Base-by-base conservation (phyloP, 768 basidiomycete genomes). In the Nidula microcarpa region DNA sequence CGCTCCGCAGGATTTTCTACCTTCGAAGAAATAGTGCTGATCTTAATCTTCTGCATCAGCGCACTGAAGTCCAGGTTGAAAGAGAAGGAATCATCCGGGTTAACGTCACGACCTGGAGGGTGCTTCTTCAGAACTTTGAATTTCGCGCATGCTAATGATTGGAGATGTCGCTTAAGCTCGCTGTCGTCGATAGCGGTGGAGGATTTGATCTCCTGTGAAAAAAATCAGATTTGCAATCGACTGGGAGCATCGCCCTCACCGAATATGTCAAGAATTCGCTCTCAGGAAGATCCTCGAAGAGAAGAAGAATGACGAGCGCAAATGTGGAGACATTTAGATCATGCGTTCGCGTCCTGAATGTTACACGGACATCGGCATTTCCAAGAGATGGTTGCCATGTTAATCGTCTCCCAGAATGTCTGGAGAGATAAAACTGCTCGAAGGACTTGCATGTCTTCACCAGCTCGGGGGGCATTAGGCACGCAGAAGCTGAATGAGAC, bases 141-240 rank as follows among this genome's bases (percentile, higher is more conserved):
- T 66, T 94, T 98, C 8, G 90, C 94, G 64, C 96, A 98, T 0
- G 97, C 95, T 18, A 99, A 78, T 0, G 96, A 94, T 65, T 99
- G 97, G 2, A 99, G 79, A 59, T 94, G 89, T n/a, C 97, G 87
- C 63, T 88, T 85, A 2, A 98, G 78, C 53, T 98, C 95, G 0
- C 56, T 55, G 16, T 93, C 85, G 0, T 84, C 81, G 52, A 98
- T 89, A 13, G 70, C 64, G 0, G 94, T 94, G 4, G 87, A 80
- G 7, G 79, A 66, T 67, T 85, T 84, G 61, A 99, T 90, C 57
- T 98, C 93, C 96, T 98, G 56, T 9, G 43, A 14, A n/a, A 46
- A 23, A 1, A 23, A 23, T 23, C 23, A 23, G 23, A 23, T 23
- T 23, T 23, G 23, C 1, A 23, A 23, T 23, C 23, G 23, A 4